These are phyloP conservation scores for Populus ilicifolia DNA, from an alignment of 345 rosid species.

Conservation along the genomic window DNA sequence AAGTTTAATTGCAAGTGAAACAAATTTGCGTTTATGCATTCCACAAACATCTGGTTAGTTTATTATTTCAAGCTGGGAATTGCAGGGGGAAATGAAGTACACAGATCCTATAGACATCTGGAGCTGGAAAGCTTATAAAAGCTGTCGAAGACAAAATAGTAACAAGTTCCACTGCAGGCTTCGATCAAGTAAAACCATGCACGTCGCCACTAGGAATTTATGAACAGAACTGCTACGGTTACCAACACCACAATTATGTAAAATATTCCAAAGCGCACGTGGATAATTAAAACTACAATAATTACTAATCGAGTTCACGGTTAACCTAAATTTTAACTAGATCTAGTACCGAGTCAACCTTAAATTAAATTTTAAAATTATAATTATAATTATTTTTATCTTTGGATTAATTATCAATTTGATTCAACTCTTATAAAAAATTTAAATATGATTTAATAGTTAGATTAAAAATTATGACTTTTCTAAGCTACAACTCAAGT, in stretches of 20 bases:
- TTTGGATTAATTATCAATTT: fast-evolving
- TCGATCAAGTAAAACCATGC: background rate
- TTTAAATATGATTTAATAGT: fast-evolving
- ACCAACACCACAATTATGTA: background rate
- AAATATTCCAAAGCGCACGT: background rate
- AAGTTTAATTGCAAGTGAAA: too few species aligned
- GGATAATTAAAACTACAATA: background rate
- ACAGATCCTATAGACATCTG: background rate
- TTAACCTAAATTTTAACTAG: too few species aligned
- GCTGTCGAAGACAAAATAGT: constrained; percentile 3
- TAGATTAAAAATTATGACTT: fast-evolving
- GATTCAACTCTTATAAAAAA: too few species aligned
- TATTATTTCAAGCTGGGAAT: too few species aligned
- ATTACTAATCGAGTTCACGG: too few species aligned
- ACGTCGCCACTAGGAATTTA: constrained; percentile 12
- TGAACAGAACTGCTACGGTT: background rate
- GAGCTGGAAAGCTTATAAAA: background rate
- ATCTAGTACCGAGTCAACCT: too few species aligned
- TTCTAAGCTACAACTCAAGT: too few species aligned
- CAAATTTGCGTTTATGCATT: background rate
- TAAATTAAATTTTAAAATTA: too few species aligned
- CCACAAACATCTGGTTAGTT: background rate
- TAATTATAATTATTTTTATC: fast-evolving
- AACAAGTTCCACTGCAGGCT: background rate
- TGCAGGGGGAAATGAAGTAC: background rate